Evolutionary conservation across 305 asterid species (phyloP).

Genomic region (Fraxinus xanthoxyloides): DNA sequence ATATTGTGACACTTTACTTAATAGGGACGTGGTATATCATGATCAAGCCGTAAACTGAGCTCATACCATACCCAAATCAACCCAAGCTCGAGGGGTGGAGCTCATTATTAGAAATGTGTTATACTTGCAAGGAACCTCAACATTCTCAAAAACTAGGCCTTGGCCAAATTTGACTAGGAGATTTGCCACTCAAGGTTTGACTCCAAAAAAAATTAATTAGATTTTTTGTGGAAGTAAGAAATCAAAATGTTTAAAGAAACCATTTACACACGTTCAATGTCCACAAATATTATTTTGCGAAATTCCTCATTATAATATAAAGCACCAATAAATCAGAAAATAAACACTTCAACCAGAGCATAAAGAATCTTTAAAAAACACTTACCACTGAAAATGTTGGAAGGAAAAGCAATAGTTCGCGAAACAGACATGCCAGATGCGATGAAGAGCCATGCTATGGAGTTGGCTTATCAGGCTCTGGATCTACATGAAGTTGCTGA

Average conservation of each 20-base stretch:
- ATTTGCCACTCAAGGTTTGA: background rate
- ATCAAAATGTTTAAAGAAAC: background rate
- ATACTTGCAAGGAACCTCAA: background rate
- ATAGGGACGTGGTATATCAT: too few relatives aligned
- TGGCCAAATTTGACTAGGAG: background rate
- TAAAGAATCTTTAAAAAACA: background rate
- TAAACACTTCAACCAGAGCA: background rate
- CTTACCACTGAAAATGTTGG: conserved; percentile 20
- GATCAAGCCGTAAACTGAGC: background rate
- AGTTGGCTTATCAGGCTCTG: conserved; percentile 30
- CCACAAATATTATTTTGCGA: background rate
- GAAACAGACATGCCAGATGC: conserved; percentile 27
- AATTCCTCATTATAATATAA: background rate
- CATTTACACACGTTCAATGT: background rate
- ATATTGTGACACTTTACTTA: background rate
- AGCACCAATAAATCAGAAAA: background rate
- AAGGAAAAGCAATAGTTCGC: conserved; percentile 29
- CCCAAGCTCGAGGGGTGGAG: background rate
- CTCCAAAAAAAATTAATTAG: background rate
- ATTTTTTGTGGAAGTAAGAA: background rate
- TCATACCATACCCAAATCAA: background rate
- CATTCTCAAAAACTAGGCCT: background rate
- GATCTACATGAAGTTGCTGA: conserved; percentile 31
- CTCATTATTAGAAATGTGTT: background rate
- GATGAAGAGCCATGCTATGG: conserved; percentile 24